Percentiles rank a stretch among this genome's conserved stretches.
Evolutionary conservation across 257 asterid species (phyloP).

Genomic region (Nicotiana undulata): DNA sequence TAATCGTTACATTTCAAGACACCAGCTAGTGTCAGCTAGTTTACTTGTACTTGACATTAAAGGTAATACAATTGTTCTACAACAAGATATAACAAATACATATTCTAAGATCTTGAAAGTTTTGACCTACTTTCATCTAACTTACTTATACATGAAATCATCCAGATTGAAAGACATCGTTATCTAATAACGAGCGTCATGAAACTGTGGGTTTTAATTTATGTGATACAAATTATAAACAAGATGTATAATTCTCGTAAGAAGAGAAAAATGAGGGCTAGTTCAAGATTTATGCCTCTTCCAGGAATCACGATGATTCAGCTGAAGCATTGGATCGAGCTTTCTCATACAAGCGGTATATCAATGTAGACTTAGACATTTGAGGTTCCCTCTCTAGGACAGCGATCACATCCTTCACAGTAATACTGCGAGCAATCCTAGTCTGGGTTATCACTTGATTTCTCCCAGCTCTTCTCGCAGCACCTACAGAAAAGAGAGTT

Average conservation of each 20-base stretch:
- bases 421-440: constrained; percentile 48
- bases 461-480: constrained; percentile 50
- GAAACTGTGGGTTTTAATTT: not conserved
- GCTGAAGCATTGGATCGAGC: constrained; percentile 24
- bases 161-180: not conserved
- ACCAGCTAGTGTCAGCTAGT: too few relatives aligned
- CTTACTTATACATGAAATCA: not conserved
- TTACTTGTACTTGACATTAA: too few relatives aligned
- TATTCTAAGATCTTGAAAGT: not conserved
- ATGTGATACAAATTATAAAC: not conserved
- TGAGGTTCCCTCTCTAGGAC: constrained; percentile 94
- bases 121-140: constrained; percentile 1
- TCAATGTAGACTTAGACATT: constrained; percentile 63
- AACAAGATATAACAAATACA: not conserved
- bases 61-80: not conserved
- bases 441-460: constrained; percentile 42
- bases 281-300: not conserved
- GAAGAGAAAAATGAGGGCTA: not conserved
- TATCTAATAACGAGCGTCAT: not conserved
- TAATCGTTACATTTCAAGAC: too few relatives aligned
- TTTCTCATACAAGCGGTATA: constrained; percentile 59
- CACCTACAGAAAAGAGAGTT: constrained; percentile 26
- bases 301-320: constrained; percentile 19
- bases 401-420: constrained; percentile 77
- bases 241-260: not conserved